Evolutionary conservation across 2,329 filamentous ascomycete genomes (phyloP).

Genomic region (Talaromyces sp.): DNA sequence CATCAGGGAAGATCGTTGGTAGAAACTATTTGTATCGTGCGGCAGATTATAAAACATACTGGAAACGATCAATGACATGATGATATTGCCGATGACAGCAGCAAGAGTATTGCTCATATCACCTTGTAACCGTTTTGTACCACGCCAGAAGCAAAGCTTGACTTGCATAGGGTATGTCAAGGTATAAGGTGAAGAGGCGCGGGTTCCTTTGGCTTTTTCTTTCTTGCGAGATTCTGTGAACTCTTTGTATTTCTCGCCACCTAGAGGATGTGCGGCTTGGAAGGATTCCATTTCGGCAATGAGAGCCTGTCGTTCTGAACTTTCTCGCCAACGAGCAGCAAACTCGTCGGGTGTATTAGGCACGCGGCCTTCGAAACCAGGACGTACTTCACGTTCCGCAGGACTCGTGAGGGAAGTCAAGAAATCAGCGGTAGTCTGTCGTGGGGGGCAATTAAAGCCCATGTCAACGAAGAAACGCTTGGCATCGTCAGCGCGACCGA

Average conservation of each 20-base stretch:
- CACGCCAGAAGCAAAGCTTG: slow-evolving; percentile 74
- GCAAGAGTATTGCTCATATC: slow-evolving; percentile 73
- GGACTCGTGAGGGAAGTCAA: slow-evolving; percentile 68
- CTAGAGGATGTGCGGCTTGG: slow-evolving; percentile 40
- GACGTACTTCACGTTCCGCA: slow-evolving; percentile 54
- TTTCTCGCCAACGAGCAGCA: slow-evolving; percentile 55
- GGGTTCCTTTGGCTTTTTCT: slow-evolving; percentile 47
- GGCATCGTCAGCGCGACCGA: slow-evolving; percentile 61
- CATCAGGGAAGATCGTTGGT: slow-evolving; percentile 71
- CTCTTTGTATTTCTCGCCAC: slow-evolving; percentile 39
- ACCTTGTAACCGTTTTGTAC: slow-evolving; percentile 70
- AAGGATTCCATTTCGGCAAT: slow-evolving; percentile 45
- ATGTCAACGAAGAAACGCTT: slow-evolving; percentile 65
- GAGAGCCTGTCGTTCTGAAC: slow-evolving; percentile 45
- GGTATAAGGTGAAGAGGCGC: slow-evolving; percentile 74
- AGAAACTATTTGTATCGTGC: slow-evolving; percentile 68
- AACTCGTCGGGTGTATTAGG: slow-evolving; percentile 71
- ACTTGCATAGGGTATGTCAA: slow-evolving; percentile 75
- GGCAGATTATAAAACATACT: slow-evolving; percentile 78
- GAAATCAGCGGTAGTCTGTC: slow-evolving; percentile 72
- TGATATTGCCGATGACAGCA: slow-evolving; percentile 64
- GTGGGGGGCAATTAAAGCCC: slow-evolving; percentile 66
- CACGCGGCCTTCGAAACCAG: slow-evolving; percentile 61
- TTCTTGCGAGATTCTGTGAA: slow-evolving; percentile 43
- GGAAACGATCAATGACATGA: slow-evolving; percentile 73